phyloP scores from a whole-genome alignment of 2,329 filamentous ascomycete genomes.

The Neofusicoccum kwambonambiense region DNA sequence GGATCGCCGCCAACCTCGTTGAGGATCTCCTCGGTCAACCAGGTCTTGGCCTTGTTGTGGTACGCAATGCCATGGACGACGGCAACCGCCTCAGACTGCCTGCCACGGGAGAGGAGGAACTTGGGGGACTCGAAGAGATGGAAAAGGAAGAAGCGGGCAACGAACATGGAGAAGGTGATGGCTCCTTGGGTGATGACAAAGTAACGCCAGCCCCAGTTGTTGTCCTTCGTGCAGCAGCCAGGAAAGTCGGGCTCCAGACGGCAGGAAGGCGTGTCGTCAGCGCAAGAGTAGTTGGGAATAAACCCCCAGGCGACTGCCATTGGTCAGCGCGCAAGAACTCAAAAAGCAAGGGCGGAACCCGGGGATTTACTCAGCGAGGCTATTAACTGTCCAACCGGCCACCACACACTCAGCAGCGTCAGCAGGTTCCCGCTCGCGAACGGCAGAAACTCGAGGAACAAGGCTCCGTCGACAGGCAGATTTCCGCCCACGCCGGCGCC shows the following conservation, averaged over 20 bases:
- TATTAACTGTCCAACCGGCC: slow-evolving; percentile 77
- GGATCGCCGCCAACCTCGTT: slow-evolving; percentile 54
- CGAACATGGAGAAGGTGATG: slow-evolving; percentile 73
- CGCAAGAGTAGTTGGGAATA: slow-evolving; percentile 64
- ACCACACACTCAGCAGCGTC: slow-evolving; percentile 81
- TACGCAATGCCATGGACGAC: slow-evolving; percentile 76
- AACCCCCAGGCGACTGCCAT: slow-evolving; percentile 68
- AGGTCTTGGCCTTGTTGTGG: slow-evolving; percentile 56
- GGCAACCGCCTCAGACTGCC: slow-evolving; percentile 74
- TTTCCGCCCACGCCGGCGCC: slow-evolving; percentile 59
- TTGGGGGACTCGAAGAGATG: slow-evolving; percentile 83
- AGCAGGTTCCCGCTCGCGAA: slow-evolving; percentile 70
- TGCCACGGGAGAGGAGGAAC: slow-evolving; percentile 72
- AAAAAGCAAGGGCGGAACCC: neutral
- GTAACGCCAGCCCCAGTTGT: slow-evolving; percentile 73
- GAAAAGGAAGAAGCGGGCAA: slow-evolving; percentile 76
- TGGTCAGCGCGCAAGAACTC: slow-evolving; percentile 17
- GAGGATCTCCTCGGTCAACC: slow-evolving; percentile 67
- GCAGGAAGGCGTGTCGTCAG: slow-evolving; percentile 17
- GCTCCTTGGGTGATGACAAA: slow-evolving; percentile 70
- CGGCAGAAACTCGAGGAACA: slow-evolving; percentile 82
- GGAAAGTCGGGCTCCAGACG: neutral
- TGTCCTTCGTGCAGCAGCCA: slow-evolving; percentile 42
- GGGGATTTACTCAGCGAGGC: slow-evolving; percentile 53
- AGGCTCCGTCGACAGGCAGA: slow-evolving; percentile 72